Evolutionary conservation across 23 red algal species (phyloP).

Genomic region (Gracilariopsis chorda): DNA sequence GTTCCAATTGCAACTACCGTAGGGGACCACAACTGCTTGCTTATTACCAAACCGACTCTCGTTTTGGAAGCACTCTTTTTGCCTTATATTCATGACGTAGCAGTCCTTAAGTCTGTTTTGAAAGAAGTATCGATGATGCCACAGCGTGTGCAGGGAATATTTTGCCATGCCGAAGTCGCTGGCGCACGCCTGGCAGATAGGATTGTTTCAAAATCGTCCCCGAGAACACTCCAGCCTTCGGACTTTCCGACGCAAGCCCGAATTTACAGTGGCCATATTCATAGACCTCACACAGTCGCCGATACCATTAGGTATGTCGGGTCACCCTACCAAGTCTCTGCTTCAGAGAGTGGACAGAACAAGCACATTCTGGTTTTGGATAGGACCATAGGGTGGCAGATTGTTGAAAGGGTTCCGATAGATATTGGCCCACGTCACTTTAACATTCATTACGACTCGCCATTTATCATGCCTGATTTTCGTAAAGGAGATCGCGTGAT

Average conservation of each 20-base stretch:
- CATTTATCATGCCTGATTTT: background rate
- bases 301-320: conserved; percentile 62
- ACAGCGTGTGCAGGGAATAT: conserved; percentile 49
- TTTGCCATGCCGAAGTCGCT: conserved; percentile 86
- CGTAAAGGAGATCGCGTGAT: conserved; percentile 18
- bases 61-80: conserved; percentile 70
- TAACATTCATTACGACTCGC: conserved; percentile 7
- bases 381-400: conserved; percentile 49
- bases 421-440: conserved; percentile 72
- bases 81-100: conserved; percentile 59
- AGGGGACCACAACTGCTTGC: background rate
- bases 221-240: conserved; percentile 3
- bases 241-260: conserved; percentile 60
- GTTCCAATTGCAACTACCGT: conserved; percentile 70
- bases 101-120: conserved; percentile 20
- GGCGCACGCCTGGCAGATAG: conserved; percentile 54
- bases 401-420: conserved; percentile 62
- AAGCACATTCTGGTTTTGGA: conserved; percentile 66
- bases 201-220: background rate
- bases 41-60: conserved; percentile 64
- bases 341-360: conserved; percentile 67
- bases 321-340: conserved; percentile 80
- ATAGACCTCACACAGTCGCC: conserved; percentile 59
- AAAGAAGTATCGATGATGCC: conserved; percentile 12
- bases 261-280: conserved; percentile 82